These are phyloP conservation scores for Magnaporthales sp. DNA, from an alignment of 2,329 filamentous ascomycete genomes.

Conservation along the genomic window DNA sequence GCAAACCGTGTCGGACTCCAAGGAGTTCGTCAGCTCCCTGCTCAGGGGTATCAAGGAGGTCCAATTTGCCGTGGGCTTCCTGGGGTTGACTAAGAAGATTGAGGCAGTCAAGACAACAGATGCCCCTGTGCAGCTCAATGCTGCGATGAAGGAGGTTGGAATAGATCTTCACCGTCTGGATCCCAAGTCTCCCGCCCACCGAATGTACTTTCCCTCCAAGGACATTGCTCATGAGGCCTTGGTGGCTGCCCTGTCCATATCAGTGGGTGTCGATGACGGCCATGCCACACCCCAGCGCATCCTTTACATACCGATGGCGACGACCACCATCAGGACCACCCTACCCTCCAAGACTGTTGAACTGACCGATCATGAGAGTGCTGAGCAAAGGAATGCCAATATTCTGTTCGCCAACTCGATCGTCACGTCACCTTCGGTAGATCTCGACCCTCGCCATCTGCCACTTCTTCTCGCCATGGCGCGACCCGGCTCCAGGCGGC, in stretches of 20 bases:
- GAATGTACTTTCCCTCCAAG: conserved; percentile 93
- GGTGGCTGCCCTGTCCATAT: conserved; percentile 84
- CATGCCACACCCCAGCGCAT: conserved; percentile 77
- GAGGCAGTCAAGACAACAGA: conserved; percentile 57
- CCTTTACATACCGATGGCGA: conserved; percentile 94
- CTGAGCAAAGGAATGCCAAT: conserved; percentile 84
- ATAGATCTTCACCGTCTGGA: conserved; percentile 88
- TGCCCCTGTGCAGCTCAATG: conserved; percentile 70
- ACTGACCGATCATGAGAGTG: conserved; percentile 60
- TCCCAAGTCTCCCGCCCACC: conserved; percentile 84
- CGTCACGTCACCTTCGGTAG: conserved; percentile 88
- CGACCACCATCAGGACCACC: conserved; percentile 88
- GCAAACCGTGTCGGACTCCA: conserved; percentile 81
- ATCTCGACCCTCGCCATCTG: conserved; percentile 85
- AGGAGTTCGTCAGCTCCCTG: conserved; percentile 84
- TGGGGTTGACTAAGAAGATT: conserved; percentile 77
- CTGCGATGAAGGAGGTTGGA: conserved; percentile 93
- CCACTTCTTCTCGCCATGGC: conserved; percentile 75
- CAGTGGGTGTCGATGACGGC: conserved; percentile 86
- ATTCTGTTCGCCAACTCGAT: conserved; percentile 95
- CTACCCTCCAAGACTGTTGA: conserved; percentile 90
- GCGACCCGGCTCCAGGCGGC: conserved; percentile 40
- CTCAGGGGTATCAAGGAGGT: conserved; percentile 91
- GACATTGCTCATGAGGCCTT: conserved; percentile 94
- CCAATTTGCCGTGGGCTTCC: conserved; percentile 86